Conservation (phyloP, 176 grass and related monocot genomes). For the Eremochloa ophiuroides region DNA sequence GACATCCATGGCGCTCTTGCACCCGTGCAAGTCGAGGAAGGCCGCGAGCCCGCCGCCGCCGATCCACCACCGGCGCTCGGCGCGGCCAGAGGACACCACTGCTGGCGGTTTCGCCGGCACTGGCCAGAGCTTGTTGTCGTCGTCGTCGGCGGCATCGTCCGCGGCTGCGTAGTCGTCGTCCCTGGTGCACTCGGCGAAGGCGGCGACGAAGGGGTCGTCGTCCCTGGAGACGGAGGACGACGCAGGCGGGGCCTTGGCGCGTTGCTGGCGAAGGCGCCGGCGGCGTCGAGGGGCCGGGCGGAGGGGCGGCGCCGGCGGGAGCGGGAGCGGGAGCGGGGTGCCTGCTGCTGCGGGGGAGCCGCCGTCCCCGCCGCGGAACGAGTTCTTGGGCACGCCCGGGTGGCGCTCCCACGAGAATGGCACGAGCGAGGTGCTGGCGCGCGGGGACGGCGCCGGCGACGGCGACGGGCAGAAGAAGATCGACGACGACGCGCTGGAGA, state of each 20-base stretch:
- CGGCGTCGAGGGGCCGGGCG: not conserved
- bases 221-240: not conserved
- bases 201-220: conserved; percentile 23
- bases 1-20: conserved; percentile 59
- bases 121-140: not conserved
- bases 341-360: not conserved
- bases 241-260: not conserved
- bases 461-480: conserved; percentile 18
- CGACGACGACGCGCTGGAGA: not conserved
- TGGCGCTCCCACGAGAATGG: conserved; percentile 97
- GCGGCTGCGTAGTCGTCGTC: conserved; percentile 6
- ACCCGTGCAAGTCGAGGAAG: conserved; percentile 60
- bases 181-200: conserved; percentile 45
- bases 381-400: conserved; percentile 70
- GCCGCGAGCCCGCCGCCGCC: not conserved
- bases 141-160: not conserved
- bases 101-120: not conserved
- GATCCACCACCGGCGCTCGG: not conserved
- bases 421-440: conserved; percentile 25
- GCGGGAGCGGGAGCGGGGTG: conserved; percentile 36
- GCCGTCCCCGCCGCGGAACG: not conserved
- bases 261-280: not conserved
- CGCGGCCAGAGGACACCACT: not conserved
- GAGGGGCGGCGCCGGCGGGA: conserved; percentile 1
- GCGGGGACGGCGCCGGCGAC: conserved; percentile 26